Conservation (phyloP, 169 alveolate genomes). For the Plasmodium cynomolgi region DNA sequence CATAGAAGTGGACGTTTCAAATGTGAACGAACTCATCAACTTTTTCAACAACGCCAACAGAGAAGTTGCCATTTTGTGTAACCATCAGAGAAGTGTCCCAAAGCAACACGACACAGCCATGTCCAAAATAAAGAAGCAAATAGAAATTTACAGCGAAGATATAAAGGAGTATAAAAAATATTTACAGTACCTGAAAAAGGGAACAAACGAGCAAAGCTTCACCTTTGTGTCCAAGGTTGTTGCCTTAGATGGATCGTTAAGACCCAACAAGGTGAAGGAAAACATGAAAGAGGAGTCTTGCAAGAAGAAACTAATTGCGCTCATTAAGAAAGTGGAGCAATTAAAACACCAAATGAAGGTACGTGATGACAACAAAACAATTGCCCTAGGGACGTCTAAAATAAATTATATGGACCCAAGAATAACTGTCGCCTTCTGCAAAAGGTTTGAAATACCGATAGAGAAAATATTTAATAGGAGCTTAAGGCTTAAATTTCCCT, state of each 20-base stretch:
- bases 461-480: conserved; percentile 96
- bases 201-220: conserved; percentile 78
- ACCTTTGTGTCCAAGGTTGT: conserved; percentile 75
- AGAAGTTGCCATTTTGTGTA: conserved; percentile 98
- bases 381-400: conserved; percentile 99
- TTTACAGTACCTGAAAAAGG: conserved; percentile 86
- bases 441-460: conserved; percentile 95
- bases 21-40: conserved; percentile 90
- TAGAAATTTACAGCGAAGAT: conserved; percentile 88
- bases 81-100: conserved; percentile 95
- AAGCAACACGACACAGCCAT: conserved; percentile 95
- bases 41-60: conserved; percentile 98
- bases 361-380: conserved; percentile 96
- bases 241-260: conserved; percentile 73
- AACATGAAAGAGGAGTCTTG: conserved; percentile 76
- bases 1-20: conserved; percentile 84
- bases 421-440: conserved; percentile 97
- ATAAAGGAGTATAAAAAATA: conserved; percentile 88
- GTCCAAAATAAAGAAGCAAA: conserved; percentile 92
- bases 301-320: conserved; percentile 75
- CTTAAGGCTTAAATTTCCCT: conserved; percentile 95
- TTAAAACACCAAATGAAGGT: conserved; percentile 87
- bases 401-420: conserved; percentile 99
- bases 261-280: conserved; percentile 73
- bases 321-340: conserved; percentile 68